Evolutionary conservation across 805 yeast genomes (phyloP).

Genomic region (Ogataea siamensis): DNA sequence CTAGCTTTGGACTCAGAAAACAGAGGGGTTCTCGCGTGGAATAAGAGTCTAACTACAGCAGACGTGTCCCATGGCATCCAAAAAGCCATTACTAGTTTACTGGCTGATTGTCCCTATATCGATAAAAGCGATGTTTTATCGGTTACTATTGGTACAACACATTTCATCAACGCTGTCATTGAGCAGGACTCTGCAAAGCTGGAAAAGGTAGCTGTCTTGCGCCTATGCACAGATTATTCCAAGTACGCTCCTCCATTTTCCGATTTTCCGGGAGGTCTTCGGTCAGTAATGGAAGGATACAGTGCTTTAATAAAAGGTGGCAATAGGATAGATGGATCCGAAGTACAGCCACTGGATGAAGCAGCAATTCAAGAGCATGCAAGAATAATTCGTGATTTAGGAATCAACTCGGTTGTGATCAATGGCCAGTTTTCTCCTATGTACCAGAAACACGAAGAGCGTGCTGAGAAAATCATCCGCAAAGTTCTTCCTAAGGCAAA

Average conservation of each 20-base stretch:
- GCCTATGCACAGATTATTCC: conserved; percentile 1
- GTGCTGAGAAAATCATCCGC: conserved; percentile 3
- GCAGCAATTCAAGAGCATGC: conserved; percentile 1
- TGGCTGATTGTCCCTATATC: conserved; percentile 24
- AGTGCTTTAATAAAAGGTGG: conserved; percentile 6
- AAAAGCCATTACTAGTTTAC: conserved; percentile 34
- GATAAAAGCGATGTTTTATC: conserved; percentile 3
- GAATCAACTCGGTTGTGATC: conserved; percentile 4
- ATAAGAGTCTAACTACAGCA: conserved; percentile 45
- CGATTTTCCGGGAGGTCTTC: conserved; percentile 7
- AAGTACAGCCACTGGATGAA: conserved; percentile 9
- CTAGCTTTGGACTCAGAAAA: conserved; percentile 17
- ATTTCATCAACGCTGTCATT: conserved; percentile 11
- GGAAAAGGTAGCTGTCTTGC: conserved; percentile 9
- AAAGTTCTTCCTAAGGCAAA: conserved; percentile 2
- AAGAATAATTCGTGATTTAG: not conserved
- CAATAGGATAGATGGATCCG: conserved; percentile 6
- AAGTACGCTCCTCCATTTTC: conserved; percentile 9
- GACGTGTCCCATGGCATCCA: conserved; percentile 45
- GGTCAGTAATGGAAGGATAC: conserved; percentile 7
- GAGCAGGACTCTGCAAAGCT: conserved; percentile 4
- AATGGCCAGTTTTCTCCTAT: conserved; percentile 6
- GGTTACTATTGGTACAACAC: conserved; percentile 12
- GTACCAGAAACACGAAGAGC: conserved; percentile 5
- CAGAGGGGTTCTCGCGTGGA: conserved; percentile 40